A percentile compares a stretch with the other conserved stretches of the same genome.
Evolutionary conservation across 1,284 basidiomycete genomes (phyloP).

Genomic region (Anthracocystis panici-leucophaei): DNA sequence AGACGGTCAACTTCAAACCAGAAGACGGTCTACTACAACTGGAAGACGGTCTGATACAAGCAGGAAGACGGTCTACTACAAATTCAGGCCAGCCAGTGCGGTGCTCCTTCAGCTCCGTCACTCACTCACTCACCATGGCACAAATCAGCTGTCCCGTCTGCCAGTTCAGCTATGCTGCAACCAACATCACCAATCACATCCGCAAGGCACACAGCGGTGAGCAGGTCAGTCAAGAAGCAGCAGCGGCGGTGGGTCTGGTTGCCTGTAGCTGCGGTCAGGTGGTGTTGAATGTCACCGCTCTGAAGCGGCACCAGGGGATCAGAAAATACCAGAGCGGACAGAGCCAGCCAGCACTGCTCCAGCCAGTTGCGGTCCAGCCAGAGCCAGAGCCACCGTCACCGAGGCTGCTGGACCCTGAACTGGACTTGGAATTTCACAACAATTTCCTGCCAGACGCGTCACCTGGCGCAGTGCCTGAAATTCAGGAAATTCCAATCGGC

Average conservation of each 20-base stretch:
- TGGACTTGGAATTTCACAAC: no score
- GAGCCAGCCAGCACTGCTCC: neutral
- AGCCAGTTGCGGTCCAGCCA: slow-evolving; percentile 7
- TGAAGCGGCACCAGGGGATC: slow-evolving; percentile 23
- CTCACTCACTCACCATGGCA: slow-evolving; percentile 4
- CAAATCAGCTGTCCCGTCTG: slow-evolving; percentile 1
- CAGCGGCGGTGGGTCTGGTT: slow-evolving; percentile 15
- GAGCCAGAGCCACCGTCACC: slow-evolving; percentile 4
- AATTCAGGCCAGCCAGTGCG: no score
- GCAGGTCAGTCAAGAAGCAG: slow-evolving; percentile 14
- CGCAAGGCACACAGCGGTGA: slow-evolving; percentile 7
- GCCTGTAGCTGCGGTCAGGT: slow-evolving; percentile 24
- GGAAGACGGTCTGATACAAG: no score
- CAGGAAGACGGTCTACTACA: no score
- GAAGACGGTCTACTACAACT: slow-evolving; percentile 1
- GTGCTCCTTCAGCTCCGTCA: no score
- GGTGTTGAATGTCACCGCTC: slow-evolving; percentile 15
- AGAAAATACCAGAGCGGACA: slow-evolving; percentile 9
- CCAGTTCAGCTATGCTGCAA: slow-evolving; percentile 5
- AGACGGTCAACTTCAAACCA: slow-evolving; percentile 6
- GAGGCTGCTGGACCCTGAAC: no score
- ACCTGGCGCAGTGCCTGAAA: no score
- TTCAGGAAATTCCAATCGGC: no score
- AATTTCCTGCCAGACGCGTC: no score
- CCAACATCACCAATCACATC: slow-evolving; percentile 16